Evolutionary conservation across 2,329 filamentous ascomycete genomes (phyloP).

Genomic region (Fusarium sp.): DNA sequence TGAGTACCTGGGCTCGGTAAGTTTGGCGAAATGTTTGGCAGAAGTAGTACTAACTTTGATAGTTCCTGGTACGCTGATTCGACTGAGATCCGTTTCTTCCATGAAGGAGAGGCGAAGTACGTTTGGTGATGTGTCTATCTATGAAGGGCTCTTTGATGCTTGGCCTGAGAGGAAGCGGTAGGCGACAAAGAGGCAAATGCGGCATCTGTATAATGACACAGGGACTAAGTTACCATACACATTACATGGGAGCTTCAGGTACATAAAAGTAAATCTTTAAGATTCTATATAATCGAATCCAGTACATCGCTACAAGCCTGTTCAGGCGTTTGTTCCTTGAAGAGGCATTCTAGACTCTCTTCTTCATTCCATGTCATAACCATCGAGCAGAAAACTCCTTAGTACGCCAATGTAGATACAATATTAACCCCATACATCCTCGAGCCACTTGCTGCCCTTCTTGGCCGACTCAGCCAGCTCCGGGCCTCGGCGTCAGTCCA

Average conservation of each 20-base stretch:
- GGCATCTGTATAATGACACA: not conserved
- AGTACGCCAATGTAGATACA: not conserved
- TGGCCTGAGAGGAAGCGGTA: constrained; percentile 49
- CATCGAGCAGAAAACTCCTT: not conserved
- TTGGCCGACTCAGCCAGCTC: constrained; percentile 60
- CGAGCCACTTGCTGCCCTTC: constrained; percentile 63
- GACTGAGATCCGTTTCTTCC: constrained; percentile 51
- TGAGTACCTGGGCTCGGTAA: constrained; percentile 58
- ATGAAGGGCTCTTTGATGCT: constrained; percentile 53
- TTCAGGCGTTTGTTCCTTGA: too few species aligned
- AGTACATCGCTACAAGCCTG: not conserved
- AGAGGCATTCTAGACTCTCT: not conserved
- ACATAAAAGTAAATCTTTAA: not conserved
- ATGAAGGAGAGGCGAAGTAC: constrained; percentile 47
- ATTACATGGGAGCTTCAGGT: not conserved
- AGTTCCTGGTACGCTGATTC: constrained; percentile 53
- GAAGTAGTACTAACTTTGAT: constrained; percentile 30
- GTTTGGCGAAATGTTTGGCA: constrained; percentile 5
- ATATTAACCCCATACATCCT: constrained; percentile 64
- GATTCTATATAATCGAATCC: not conserved
- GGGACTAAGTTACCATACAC: not conserved
- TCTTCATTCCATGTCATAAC: not conserved
- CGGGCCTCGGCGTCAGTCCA: constrained; percentile 56
- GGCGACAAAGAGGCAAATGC: not conserved
- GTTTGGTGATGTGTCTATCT: constrained; percentile 49